Evolutionary conservation across 2,329 filamentous ascomycete genomes (phyloP), one percentile per base, ranked within the genome.

Genomic region (Leptographium procerum): DNA sequence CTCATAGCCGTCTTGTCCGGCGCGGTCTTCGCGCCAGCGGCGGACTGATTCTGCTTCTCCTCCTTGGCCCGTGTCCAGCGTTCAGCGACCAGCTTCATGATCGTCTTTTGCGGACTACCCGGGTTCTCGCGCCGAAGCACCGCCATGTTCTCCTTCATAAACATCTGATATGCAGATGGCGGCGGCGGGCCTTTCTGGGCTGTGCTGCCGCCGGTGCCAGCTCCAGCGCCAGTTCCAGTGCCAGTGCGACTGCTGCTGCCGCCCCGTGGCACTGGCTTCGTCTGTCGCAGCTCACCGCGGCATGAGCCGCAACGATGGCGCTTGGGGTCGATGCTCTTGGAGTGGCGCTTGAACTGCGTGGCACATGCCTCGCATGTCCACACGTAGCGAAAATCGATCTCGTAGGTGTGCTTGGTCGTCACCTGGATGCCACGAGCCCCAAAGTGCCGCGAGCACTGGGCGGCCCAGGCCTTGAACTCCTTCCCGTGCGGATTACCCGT

Each of bases 311-410:
- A 97, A 1, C 82, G 80, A 65, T 91, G 85, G 53, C 82, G 80
- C 33, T 69, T 68, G 0, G 86, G 79, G 69, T 96, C 84, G 64
- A 97, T 88, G 68, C 88, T 94, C 72, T 87, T 89, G 19, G 86
- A 91, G 70, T 97, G 92, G 5, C 92, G 78, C 67, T 91, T 88
- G 69, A 88, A 95, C 68, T 88, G 85, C 34, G 80, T 73, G 0
- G 75, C 79, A 68, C 94, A 97, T 3, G 67, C 73, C 22, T 65
- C 73, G 69, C 92, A 97, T 48, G 80, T 76, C 92, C 94, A 97
- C 24, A 91, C 73, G 68, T 92, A 99, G 73, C 92, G 95, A 75
- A 89, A 96, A 65, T 91, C 87, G 66, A 97, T 97, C 55, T 86
- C 81, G 70, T 96, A 99, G 34, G 77, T 81, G 71, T 99, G 92